Base-by-base conservation (phyloP, 2,329 filamentous ascomycete genomes). In the Epichloe festucae region DNA sequence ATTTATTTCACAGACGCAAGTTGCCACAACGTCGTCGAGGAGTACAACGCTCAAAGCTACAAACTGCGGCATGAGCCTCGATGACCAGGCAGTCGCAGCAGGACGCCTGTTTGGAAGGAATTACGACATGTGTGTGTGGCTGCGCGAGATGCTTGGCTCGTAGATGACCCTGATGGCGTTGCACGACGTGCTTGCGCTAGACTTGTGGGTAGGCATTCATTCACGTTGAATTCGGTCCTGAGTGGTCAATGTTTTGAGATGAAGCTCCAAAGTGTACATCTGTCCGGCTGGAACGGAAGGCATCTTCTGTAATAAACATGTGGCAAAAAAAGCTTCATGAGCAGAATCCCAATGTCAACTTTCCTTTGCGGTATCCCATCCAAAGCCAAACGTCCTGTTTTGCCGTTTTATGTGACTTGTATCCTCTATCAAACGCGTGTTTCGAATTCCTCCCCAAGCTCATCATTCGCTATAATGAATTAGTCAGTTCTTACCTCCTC, bases 401-500 rank as follows among this genome's bases (percentile, higher is more conserved):
- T n/a, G n/a, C 43, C 27, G 43, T 35, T 15, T 35, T n/a, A 31
- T 8, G 27, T 31, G 27, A 14, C 41, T 17, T 45, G 19, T 50
- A 14, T 19, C 5, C 4, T 45, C 49, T 43, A 43, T 21, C 21
- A 14, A 42, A 0, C 2, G 11, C 48, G 3, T 42, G 15, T 42
- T 49, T 8, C 23, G 10, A 19, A 38, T 17, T 3, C 34, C 17
- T 27, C 27, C 34, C 17, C 27, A 39, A 21, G n/a, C 14, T 8
- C 42, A 31, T 45, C 8, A 35, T 10, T 21, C n/a, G 38, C n/a
- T 5, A 34, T 4, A 11, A 41, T n/a, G 8, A 2, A 21, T 17
- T 10, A 19, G 4, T 48, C 31, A 35, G 15, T 27, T 43, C 43
- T 45, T 56, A n/a, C 53, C 46, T 23, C 55, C 48, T 39, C 23